Percentiles rank a stretch among this genome's conserved stretches.
These are phyloP conservation scores for Fusarium equiseti DNA, from an alignment of 2,329 filamentous ascomycete species.

Conservation along the genomic window DNA sequence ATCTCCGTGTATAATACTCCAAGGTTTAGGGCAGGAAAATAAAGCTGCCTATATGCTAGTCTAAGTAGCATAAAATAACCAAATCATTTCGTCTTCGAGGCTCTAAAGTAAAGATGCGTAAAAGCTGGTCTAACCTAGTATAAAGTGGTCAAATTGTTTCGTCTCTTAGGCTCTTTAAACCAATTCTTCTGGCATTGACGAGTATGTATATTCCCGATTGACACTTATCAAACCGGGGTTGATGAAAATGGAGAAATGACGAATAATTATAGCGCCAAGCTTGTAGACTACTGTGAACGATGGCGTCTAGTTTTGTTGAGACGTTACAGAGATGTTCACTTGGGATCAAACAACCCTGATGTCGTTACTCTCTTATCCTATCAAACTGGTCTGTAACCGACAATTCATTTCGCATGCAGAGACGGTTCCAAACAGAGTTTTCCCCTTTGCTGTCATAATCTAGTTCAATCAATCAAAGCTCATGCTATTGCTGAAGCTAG, in stretches of 20 bases:
- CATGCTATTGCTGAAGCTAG: not conserved
- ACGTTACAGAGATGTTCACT: slow-evolving; percentile 1
- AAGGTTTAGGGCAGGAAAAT: not conserved
- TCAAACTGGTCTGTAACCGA: not conserved
- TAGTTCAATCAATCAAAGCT: slow-evolving; percentile 21
- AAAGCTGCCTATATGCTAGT: not conserved
- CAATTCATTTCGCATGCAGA: not conserved
- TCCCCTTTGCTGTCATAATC: slow-evolving; percentile 11
- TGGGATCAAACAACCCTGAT: slow-evolving; percentile 1
- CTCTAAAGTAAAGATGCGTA: not conserved
- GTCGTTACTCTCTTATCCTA: not conserved
- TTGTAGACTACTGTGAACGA: slow-evolving; percentile 5
- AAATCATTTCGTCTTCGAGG: not conserved
- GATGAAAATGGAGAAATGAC: slow-evolving; percentile 22
- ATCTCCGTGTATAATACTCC: not conserved
- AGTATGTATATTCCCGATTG: slow-evolving; percentile 26
- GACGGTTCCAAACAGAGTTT: slow-evolving; percentile 21
- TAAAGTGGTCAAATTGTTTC: not conserved
- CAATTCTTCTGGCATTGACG: not conserved
- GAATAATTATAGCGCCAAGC: slow-evolving; percentile 2
- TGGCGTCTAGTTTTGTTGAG: slow-evolving; percentile 32
- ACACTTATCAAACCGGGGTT: slow-evolving; percentile 14
- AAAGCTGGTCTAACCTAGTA: not conserved
- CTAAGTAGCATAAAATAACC: not conserved
- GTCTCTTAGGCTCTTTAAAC: not conserved